Conservation (phyloP, 2,329 filamentous ascomycete species). For the Acarospora socialis region DNA sequence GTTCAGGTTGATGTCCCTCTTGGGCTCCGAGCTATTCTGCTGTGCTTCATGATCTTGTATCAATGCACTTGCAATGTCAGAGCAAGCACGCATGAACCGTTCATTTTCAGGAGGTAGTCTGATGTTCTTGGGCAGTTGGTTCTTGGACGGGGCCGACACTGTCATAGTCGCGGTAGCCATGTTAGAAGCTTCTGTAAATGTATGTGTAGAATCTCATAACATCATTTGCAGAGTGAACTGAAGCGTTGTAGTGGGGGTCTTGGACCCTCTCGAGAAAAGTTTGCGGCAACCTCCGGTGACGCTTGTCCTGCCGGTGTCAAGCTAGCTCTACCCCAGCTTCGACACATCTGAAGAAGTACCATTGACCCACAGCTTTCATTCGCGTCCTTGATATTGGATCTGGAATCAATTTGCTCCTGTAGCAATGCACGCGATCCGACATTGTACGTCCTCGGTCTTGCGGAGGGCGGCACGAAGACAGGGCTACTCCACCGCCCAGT, state of each 20-base stretch:
- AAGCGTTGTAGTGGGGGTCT: too few species aligned
- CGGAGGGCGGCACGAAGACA: slow-evolving; percentile 55
- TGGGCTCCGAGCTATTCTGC: slow-evolving; percentile 55
- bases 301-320: too few species aligned
- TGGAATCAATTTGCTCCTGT: too few species aligned
- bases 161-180: slow-evolving; percentile 52
- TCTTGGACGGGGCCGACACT: slow-evolving; percentile 37
- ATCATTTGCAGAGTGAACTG: too few species aligned
- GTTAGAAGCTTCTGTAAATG: slow-evolving; percentile 24
- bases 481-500: slow-evolving; percentile 57
- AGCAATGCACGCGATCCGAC: slow-evolving; percentile 74
- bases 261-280: too few species aligned
- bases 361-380: too few species aligned
- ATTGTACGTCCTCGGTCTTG: slow-evolving; percentile 56
- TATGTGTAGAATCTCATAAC: too few species aligned
- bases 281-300: too few species aligned
- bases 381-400: too few species aligned
- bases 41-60: slow-evolving; percentile 87
- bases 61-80: slow-evolving; percentile 83
- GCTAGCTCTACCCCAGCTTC: too few species aligned
- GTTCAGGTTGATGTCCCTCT: slow-evolving; percentile 88
- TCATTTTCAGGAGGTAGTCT: slow-evolving; percentile 87
- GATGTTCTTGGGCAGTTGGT: slow-evolving; percentile 49
- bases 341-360: too few species aligned
- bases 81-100: slow-evolving; percentile 83